A percentile compares a stretch with the other conserved stretches of the same genome.
Conservation (phyloP, 2,329 filamentous ascomycete species). For the Helicocarpus griseus region DNA sequence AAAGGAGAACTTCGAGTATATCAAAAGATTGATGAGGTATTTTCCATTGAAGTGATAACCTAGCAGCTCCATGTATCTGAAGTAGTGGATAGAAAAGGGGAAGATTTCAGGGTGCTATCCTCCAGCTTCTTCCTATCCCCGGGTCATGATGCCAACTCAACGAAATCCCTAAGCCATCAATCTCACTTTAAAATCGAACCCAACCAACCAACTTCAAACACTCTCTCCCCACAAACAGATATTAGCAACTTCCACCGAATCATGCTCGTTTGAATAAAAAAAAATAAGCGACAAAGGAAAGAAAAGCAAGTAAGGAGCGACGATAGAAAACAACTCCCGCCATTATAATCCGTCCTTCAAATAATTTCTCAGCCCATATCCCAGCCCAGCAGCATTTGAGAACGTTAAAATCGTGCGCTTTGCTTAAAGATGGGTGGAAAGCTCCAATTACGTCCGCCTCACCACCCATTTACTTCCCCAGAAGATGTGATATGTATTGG, state of each 20-base stretch:
- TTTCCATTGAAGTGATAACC: constrained; percentile 1
- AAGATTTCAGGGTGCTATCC: not conserved
- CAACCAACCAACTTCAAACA: not conserved
- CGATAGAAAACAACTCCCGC: constrained; percentile 3
- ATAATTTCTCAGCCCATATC: not conserved
- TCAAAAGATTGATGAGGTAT: not conserved
- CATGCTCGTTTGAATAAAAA: not conserved
- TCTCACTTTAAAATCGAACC: not conserved
- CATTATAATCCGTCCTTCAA: not conserved
- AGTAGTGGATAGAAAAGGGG: not conserved
- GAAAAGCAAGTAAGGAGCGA: constrained; percentile 12
- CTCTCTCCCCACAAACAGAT: not conserved
- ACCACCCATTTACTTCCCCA: not conserved
- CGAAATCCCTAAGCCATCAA: not conserved
- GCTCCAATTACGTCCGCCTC: not conserved
- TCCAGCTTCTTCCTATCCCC: not conserved
- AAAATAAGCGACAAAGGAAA: not conserved
- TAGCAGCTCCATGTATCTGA: not conserved
- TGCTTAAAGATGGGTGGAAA: not conserved
- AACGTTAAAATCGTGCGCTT: not conserved
- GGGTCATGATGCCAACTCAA: not conserved
- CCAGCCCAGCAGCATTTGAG: not conserved
- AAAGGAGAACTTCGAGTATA: no score
- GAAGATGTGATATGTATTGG: not conserved
- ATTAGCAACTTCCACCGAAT: not conserved